A percentile compares a stretch with the other conserved stretches of the same genome.
These are phyloP conservation scores for Alternaria gaisen DNA, from an alignment of 2,329 filamentous ascomycete genomes.

Conservation along the genomic window DNA sequence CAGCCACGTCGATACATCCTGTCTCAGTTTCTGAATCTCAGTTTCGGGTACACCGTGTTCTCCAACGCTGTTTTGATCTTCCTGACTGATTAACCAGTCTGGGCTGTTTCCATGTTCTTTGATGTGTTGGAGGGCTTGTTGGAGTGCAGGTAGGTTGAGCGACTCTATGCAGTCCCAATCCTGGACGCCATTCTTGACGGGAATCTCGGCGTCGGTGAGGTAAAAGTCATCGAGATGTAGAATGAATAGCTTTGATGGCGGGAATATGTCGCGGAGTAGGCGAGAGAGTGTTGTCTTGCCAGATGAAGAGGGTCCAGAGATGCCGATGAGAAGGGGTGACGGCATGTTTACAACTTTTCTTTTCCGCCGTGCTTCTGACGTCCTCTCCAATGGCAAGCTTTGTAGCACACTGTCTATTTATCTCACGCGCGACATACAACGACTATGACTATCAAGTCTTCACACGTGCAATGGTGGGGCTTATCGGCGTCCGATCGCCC, in stretches of 20 bases:
- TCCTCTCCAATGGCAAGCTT: neutral
- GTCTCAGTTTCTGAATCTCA: conserved; percentile 51
- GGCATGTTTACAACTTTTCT: conserved; percentile 12
- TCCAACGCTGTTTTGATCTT: conserved; percentile 65
- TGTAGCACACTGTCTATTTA: neutral
- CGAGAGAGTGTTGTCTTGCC: conserved; percentile 95
- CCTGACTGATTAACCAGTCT: conserved; percentile 60
- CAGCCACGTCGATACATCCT: conserved; percentile 23
- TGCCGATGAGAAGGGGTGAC: conserved; percentile 71
- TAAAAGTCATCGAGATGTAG: conserved; percentile 98
- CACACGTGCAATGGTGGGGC: conserved; percentile 22
- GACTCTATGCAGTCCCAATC: conserved; percentile 94
- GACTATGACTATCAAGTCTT: neutral
- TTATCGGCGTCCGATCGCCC: conserved; percentile 17
- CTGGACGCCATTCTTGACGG: conserved; percentile 63
- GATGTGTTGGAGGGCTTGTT: conserved; percentile 74
- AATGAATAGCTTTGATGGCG: conserved; percentile 69
- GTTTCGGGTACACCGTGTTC: conserved; percentile 46
- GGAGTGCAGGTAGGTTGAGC: conserved; percentile 75
- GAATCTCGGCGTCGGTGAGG: conserved; percentile 75
- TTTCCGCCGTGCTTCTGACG: neutral
- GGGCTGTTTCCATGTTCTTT: conserved; percentile 70
- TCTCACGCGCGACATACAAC: neutral
- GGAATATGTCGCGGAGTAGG: conserved; percentile 83
- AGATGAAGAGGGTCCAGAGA: conserved; percentile 90